phyloP scores from a whole-genome alignment of 169 alveolate species.

The Eimeria falciformis region DNA sequence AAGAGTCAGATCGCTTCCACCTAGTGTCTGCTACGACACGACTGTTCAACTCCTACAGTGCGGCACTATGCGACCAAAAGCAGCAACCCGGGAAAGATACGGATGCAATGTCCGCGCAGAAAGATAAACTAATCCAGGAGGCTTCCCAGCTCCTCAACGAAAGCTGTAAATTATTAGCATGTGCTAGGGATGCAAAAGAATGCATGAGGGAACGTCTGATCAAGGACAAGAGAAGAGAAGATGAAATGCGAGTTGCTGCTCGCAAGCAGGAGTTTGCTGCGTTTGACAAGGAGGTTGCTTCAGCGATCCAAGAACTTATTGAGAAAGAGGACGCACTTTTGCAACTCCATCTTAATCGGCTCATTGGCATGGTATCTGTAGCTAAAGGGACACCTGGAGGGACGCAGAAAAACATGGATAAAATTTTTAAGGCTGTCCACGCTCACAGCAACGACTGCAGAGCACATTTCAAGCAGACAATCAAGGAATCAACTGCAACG shows the following conservation, averaged over 20 bases:
- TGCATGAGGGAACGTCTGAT: conserved; percentile 25
- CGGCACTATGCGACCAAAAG: background rate
- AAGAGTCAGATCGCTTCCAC: conserved; percentile 36
- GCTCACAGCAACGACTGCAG: conserved; percentile 49
- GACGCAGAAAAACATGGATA: background rate
- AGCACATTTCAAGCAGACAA: conserved; percentile 38
- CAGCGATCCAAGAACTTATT: conserved; percentile 35
- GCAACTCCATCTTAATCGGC: conserved; percentile 42
- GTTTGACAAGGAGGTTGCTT: conserved; percentile 1
- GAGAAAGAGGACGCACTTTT: conserved; percentile 53
- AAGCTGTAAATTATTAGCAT: conserved; percentile 33
- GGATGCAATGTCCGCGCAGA: conserved; percentile 33
- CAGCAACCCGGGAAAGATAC: background rate
- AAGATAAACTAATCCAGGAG: conserved; percentile 24
- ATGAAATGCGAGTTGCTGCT: background rate
- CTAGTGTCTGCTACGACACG: conserved; percentile 13
- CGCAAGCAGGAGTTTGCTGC: conserved; percentile 28
- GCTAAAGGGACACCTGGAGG: conserved; percentile 8
- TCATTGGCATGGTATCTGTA: conserved; percentile 5
- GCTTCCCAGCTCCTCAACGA: conserved; percentile 29
- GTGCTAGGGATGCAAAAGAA: conserved; percentile 46
- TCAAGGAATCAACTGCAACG: conserved; percentile 30
- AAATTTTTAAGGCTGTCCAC: conserved; percentile 31
- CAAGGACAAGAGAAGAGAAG: conserved; percentile 34
- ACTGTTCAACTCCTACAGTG: background rate